Percentiles rank a stretch among this genome's conserved stretches.
Evolutionary conservation across 441 rosid genomes (phyloP).

Genomic region (Sinapis alba): DNA sequence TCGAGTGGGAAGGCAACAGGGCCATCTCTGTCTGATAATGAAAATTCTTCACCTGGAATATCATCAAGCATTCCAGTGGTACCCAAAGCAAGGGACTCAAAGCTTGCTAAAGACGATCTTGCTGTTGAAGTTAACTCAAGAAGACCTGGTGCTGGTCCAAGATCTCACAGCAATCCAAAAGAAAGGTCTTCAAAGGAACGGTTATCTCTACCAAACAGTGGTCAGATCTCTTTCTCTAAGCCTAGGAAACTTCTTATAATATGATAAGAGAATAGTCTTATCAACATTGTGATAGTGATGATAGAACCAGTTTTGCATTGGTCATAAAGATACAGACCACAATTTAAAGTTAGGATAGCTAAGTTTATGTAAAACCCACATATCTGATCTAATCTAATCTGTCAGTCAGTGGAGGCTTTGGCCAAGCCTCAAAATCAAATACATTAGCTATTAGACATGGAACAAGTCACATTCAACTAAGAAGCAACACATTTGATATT

Average conservation of each 20-base stretch:
- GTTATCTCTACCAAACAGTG: conserved; percentile 75
- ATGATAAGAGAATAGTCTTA: background rate
- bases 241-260: background rate
- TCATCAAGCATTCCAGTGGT: background rate
- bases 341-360: background rate
- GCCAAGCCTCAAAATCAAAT: background rate
- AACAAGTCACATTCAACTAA: background rate
- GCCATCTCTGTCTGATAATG: conserved; percentile 67
- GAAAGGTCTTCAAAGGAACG: conserved; percentile 78
- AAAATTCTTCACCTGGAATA: conserved; percentile 64
- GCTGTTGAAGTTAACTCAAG: conserved; percentile 60
- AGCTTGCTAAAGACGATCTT: conserved; percentile 46
- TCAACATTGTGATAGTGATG: background rate
- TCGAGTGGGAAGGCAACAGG: conserved; percentile 61
- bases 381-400: background rate
- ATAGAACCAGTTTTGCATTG: background rate
- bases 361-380: background rate
- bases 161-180: conserved; percentile 92
- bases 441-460: background rate
- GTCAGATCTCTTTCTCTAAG: conserved; percentile 44
- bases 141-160: conserved; percentile 51
- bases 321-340: background rate
- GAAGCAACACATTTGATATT: conserved; percentile 1
- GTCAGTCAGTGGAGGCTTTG: background rate
- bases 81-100: conserved; percentile 57